Base-by-base conservation (phyloP, 2,329 filamentous ascomycete genomes). In the Alternaria burnsii region DNA sequence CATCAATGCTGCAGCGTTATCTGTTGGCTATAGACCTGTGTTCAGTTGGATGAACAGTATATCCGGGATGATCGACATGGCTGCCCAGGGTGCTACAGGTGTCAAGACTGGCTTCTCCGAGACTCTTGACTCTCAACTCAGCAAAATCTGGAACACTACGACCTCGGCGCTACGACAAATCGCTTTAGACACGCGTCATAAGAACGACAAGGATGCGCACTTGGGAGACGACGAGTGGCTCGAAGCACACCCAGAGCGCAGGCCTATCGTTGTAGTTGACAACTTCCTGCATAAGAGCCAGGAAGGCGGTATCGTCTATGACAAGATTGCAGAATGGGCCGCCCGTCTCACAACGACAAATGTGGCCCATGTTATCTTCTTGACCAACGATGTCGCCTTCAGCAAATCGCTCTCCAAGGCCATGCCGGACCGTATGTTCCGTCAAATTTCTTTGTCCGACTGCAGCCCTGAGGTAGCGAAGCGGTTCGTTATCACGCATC, bases 21-120 rank as follows among this genome's bases (percentile, higher is more conserved):
- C 94, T 65, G 94, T 98, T 50, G 94, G 95, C 9, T 98, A 97
- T 75, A 86, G 91, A 9, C 95, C 95, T 0, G 88, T 99, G 0
- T 99, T 99, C 77, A 96, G 92, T 0, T 98, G 94, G 92, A 91
- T 96, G 80, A 97, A 98, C 78, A 97, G 89, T 72, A 88, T 98
- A 67, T 97, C 92, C 79, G 97, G 93, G 76, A 87, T 97, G 80
- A 84, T 97, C 65, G 95, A 98, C 70, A 86, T 98, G 38, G 95
- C 94, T 22, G 92, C 95, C 1, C 94, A 97, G 76, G 92, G 94
- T 69, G 95, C 95, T 12, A 97, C 94, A 20, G 94, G 94, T 12
- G 91, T 96, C 59, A 97, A 98, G 80, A 91, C 93, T 6, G 94
- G 94, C 8, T 97, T 98, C 75, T 96, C 92, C 0, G 94, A 97